Evolutionary conservation across 192 early-diverging fungal species (phyloP).

Genomic region (Piromyces finnis): DNA sequence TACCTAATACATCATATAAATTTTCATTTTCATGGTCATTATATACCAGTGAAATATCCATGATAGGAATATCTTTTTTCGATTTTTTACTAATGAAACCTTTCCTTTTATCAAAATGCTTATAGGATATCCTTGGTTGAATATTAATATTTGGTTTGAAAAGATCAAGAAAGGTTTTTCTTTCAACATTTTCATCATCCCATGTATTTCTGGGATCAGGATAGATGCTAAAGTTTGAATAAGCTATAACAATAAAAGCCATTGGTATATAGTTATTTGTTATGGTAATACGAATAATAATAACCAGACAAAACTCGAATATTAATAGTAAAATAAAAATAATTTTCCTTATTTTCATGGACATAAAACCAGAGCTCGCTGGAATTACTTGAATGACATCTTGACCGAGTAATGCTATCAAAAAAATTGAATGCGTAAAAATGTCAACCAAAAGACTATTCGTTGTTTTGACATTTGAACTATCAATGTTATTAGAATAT

Average conservation of each 20-base stretch:
- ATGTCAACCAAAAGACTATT: neutral
- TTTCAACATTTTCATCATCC: neutral
- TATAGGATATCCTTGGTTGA: neutral
- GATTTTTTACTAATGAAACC: neutral
- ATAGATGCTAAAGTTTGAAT: neutral
- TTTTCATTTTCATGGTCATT: neutral
- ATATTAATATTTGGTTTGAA: neutral
- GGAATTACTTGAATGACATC: neutral
- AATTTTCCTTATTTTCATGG: neutral
- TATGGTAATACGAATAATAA: neutral
- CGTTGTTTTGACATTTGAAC: neutral
- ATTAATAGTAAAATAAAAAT: neutral
- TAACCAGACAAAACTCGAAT: neutral
- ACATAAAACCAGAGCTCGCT: neutral
- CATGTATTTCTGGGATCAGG: neutral
- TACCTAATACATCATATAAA: too few species aligned
- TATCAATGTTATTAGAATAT: too few species aligned
- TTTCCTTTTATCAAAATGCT: neutral
- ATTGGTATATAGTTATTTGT: neutral
- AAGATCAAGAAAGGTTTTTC: neutral
- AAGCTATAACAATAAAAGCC: neutral
- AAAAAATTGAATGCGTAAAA: neutral
- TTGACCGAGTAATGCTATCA: neutral
- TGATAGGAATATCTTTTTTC: neutral
- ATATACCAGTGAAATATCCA: neutral